These are phyloP conservation scores for Thymus mandschuricus DNA, from an alignment of 257 asterid genomes.

Conservation along the genomic window DNA sequence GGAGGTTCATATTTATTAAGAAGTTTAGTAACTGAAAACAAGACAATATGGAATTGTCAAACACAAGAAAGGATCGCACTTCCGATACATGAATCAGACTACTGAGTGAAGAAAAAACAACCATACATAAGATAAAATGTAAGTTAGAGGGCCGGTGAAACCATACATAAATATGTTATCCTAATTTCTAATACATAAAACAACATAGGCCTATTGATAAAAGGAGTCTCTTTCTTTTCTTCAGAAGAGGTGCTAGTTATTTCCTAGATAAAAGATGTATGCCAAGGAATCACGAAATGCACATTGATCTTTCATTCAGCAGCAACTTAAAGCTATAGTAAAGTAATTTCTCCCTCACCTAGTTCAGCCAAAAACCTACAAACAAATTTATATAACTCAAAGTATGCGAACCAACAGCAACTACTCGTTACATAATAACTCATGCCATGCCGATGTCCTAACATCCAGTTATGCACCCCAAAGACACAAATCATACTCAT, in stretches of 20 bases:
- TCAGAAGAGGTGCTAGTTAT: too few species aligned
- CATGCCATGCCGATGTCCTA: too few species aligned
- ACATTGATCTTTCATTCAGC: not conserved
- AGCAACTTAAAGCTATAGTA: not conserved
- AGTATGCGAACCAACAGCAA: not conserved
- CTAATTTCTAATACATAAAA: constrained; percentile 2
- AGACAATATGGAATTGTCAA: constrained; percentile 3
- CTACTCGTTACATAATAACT: too few species aligned
- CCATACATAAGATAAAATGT: not conserved
- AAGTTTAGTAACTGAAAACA: not conserved
- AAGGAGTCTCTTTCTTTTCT: not conserved
- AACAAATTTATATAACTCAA: not conserved
- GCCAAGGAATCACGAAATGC: not conserved
- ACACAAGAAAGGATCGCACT: constrained; percentile 6
- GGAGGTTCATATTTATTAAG: not conserved
- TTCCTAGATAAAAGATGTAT: too few species aligned
- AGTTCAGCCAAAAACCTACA: not conserved
- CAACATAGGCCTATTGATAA: constrained; percentile 10
- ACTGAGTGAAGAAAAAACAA: not conserved
- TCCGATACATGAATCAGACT: constrained; percentile 4
- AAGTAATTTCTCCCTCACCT: not conserved
- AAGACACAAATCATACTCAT: constrained; percentile 6
- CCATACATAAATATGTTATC: not conserved
- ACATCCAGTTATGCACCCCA: too few species aligned
- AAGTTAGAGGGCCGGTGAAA: not conserved